phyloP scores from a whole-genome alignment of 2,329 filamentous ascomycete species.

The Zymoseptoria pseudotritici region DNA sequence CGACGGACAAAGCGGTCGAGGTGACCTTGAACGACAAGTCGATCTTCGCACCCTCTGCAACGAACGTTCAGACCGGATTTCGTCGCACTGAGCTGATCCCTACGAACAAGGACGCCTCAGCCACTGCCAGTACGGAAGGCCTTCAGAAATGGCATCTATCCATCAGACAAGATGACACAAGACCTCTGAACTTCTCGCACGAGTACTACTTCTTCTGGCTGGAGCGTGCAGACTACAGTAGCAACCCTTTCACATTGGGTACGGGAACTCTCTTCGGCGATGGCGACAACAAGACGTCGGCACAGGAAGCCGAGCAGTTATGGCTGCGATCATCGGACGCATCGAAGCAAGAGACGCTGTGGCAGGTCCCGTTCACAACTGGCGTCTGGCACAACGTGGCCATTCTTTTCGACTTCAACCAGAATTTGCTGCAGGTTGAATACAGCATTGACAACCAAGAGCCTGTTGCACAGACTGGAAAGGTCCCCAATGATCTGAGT shows the following conservation, averaged over 20 bases:
- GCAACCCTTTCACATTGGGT: conserved; percentile 42
- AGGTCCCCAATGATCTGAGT: conserved; percentile 44
- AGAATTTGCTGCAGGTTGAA: conserved; percentile 50
- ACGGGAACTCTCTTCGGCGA: conserved; percentile 23
- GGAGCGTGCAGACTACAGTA: conserved; percentile 41
- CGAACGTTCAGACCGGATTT: conserved; percentile 56
- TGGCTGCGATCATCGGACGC: conserved; percentile 28
- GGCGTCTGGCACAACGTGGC: conserved; percentile 57
- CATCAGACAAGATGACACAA: conserved; percentile 45
- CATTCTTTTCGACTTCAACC: conserved; percentile 49
- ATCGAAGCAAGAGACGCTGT: conserved; percentile 36
- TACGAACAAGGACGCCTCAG: conserved; percentile 39
- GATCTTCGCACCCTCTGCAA: conserved; percentile 52
- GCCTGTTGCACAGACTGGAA: conserved; percentile 33
- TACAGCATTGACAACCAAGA: conserved; percentile 39
- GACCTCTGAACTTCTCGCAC: conserved; percentile 52
- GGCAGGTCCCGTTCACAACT: conserved; percentile 44
- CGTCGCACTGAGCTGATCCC: conserved; percentile 52
- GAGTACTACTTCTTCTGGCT: conserved; percentile 53
- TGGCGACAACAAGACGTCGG: conserved; percentile 39
- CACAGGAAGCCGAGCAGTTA: conserved; percentile 12
- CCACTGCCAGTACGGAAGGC: conserved; percentile 46
- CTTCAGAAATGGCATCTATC: conserved; percentile 58
- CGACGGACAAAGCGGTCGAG: conserved; percentile 40
- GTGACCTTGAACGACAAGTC: conserved; percentile 52